Evolutionary conservation across 257 asterid species (phyloP).

Genomic region (Datura wrightii): DNA sequence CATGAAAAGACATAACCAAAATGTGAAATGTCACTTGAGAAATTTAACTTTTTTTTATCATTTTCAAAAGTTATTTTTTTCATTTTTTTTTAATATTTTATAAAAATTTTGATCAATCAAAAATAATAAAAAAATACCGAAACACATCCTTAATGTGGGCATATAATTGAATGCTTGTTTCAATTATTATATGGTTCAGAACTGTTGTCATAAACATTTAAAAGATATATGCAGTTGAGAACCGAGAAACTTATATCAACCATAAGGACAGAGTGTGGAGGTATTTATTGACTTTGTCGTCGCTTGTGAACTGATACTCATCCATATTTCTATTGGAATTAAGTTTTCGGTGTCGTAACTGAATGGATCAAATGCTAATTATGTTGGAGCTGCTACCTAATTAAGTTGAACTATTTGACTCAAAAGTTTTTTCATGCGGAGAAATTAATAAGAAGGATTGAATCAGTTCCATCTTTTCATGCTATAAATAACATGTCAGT

Average conservation of each 20-base stretch:
- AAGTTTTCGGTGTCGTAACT: not conserved
- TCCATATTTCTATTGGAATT: not conserved
- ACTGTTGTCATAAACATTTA: not conserved
- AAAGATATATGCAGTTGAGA: not conserved
- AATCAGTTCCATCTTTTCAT: not conserved
- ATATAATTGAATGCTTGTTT: constrained; percentile 1
- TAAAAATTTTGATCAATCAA: not conserved
- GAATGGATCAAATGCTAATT: not conserved
- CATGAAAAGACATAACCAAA: not conserved
- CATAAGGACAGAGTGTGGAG: not conserved
- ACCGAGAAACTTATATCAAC: not conserved
- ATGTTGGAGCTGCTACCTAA: not conserved
- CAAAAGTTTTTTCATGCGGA: not conserved
- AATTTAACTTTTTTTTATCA: not conserved
- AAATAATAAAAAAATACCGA: not conserved
- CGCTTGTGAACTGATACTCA: too few species aligned
- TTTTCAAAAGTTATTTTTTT: not conserved
- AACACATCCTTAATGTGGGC: constrained; percentile 1
- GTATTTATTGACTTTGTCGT: not conserved
- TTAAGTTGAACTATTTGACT: not conserved
- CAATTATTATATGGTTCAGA: constrained; percentile 1
- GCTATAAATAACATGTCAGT: not conserved
- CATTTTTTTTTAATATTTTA: too few species aligned
- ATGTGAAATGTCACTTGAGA: not conserved
- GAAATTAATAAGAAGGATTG: not conserved